Conservation (phyloP, 2,329 filamentous ascomycete genomes). For the Pestalotiopsis sp. region DNA sequence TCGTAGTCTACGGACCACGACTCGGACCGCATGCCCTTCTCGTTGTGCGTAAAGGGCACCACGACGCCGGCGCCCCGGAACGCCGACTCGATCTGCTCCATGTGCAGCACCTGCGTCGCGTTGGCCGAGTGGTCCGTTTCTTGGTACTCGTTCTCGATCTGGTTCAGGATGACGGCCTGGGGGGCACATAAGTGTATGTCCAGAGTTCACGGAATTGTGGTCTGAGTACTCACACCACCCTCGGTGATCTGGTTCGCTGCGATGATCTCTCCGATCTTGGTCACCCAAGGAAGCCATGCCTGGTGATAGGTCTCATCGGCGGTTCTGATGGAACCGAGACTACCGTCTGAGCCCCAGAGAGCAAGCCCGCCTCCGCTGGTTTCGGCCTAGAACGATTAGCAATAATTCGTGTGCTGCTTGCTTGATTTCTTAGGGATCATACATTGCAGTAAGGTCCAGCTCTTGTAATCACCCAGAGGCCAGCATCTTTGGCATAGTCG, state of each 20-base stretch:
- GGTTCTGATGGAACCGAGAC: conserved; percentile 41
- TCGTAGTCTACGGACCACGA: conserved; percentile 59
- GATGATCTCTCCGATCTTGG: conserved; percentile 47
- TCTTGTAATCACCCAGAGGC: conserved; percentile 52
- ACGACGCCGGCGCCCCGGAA: conserved; percentile 48
- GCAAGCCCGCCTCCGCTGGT: conserved; percentile 48
- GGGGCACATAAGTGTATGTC: not conserved
- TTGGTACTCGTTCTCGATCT: conserved; percentile 57
- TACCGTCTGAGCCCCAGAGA: conserved; percentile 46
- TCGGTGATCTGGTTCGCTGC: conserved; percentile 51
- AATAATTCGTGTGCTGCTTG: not conserved
- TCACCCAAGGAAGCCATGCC: conserved; percentile 50
- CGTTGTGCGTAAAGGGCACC: conserved; percentile 52
- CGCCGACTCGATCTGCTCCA: conserved; percentile 51
- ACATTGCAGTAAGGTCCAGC: conserved; percentile 53
- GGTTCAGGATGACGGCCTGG: conserved; percentile 49
- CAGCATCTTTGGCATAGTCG: conserved; percentile 52
- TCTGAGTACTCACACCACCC: conserved; percentile 34
- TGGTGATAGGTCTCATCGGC: conserved; percentile 43
- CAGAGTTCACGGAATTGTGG: not conserved
- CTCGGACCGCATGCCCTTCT: conserved; percentile 49
- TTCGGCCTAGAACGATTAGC: conserved; percentile 36
- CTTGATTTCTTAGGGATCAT: not conserved
- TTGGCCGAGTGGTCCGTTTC: conserved; percentile 42
- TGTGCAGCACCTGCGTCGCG: conserved; percentile 52